phyloP scores from a whole-genome alignment of 345 rosid species.

The Theobroma cacao region DNA sequence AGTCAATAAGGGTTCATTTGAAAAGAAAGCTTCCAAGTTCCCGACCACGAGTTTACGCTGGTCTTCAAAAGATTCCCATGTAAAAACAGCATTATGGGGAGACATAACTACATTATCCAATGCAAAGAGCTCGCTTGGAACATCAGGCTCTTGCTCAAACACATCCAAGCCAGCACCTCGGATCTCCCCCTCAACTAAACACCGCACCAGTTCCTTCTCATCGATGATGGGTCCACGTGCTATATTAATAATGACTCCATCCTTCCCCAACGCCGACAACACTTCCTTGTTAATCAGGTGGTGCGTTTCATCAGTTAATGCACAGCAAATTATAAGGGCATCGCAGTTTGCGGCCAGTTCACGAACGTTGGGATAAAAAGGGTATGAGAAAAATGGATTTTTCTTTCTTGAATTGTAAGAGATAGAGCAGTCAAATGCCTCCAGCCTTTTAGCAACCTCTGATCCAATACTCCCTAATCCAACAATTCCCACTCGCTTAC shows the following conservation, averaged over 20 bases:
- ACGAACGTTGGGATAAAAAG: constrained; percentile 30
- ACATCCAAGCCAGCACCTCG: constrained; percentile 64
- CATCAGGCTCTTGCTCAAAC: constrained; percentile 50
- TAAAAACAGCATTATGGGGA: constrained; percentile 38
- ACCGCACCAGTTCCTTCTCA: constrained; percentile 47
- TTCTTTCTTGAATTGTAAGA: constrained; percentile 43
- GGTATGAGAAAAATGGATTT: constrained; percentile 32
- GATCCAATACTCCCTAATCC: constrained; percentile 53
- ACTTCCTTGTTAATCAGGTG: constrained; percentile 53
- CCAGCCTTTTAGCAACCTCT: constrained; percentile 44
- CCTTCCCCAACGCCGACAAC: constrained; percentile 39
- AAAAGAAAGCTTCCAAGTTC: constrained; percentile 58
- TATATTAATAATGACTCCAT: constrained; percentile 46
- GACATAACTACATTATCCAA: constrained; percentile 49
- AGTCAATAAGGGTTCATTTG: constrained; percentile 30
- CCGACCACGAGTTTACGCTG: constrained; percentile 33
- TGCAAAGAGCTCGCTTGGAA: constrained; percentile 37
- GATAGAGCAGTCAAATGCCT: constrained; percentile 44
- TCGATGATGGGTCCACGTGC: constrained; percentile 55
- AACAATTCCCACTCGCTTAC: constrained; percentile 17
- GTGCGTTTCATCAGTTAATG: constrained; percentile 39
- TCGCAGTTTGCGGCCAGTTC: constrained; percentile 45
- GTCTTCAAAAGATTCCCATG: constrained; percentile 37
- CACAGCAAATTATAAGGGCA: constrained; percentile 43
- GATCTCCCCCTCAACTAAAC: constrained; percentile 44